These are phyloP conservation scores for Cercospora canescens DNA, from an alignment of 2,329 filamentous ascomycete species.

Conservation along the genomic window DNA sequence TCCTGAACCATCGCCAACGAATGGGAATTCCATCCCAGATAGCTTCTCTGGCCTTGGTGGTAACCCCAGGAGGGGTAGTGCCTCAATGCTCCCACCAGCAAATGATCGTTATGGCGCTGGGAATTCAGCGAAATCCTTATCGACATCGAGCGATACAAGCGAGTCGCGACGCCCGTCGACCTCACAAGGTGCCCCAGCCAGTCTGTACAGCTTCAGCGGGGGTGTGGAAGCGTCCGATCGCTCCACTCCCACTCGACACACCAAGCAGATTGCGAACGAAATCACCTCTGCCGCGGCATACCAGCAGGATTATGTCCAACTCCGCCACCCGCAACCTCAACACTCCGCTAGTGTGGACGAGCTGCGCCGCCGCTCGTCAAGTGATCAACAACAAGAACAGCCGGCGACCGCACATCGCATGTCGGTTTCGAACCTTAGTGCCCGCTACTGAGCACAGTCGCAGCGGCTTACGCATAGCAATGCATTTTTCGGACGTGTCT, in stretches of 20 bases:
- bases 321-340: slow-evolving; percentile 28
- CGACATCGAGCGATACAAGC: slow-evolving; percentile 12
- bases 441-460: slow-evolving; percentile 22
- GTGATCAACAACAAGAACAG: slow-evolving; percentile 26
- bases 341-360: slow-evolving; percentile 29
- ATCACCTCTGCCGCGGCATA: slow-evolving; percentile 9
- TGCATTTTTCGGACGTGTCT: not conserved
- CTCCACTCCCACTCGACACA: slow-evolving; percentile 17
- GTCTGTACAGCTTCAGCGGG: slow-evolving; percentile 33
- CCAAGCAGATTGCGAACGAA: slow-evolving; percentile 12
- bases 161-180: slow-evolving; percentile 21
- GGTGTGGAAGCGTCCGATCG: slow-evolving; percentile 22
- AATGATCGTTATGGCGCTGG: slow-evolving; percentile 17
- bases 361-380: slow-evolving; percentile 27
- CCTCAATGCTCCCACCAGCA: slow-evolving; percentile 27
- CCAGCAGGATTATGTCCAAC: slow-evolving; percentile 16
- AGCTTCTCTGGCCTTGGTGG: slow-evolving; percentile 23
- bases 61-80: slow-evolving; percentile 19
- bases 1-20: slow-evolving; percentile 28
- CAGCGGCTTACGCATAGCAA: not conserved
- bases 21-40: slow-evolving; percentile 22
- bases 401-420: slow-evolving; percentile 28
- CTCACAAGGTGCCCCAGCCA: slow-evolving; percentile 22
- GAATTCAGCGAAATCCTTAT: slow-evolving; percentile 12
- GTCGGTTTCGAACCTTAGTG: slow-evolving; percentile 31